Evolutionary conservation across 2,329 filamentous ascomycete species (phyloP).

Genomic region (Trichoderma pleuroti): DNA sequence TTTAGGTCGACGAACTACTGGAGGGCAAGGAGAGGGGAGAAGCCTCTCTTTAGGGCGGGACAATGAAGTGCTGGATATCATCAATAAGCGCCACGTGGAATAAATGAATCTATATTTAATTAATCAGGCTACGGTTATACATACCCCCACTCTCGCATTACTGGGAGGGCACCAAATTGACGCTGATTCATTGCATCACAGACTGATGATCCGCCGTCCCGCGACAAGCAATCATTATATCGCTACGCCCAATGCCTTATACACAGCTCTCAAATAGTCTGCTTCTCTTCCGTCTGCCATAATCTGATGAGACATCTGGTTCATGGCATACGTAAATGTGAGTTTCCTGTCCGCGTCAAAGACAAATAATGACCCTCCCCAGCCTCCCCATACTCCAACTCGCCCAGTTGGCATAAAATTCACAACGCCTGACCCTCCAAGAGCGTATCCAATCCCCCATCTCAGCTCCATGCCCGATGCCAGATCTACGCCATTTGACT

Average conservation of each 20-base stretch:
- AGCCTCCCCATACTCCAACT: constrained; percentile 42
- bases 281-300: background rate
- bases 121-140: background rate
- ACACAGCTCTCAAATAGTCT: background rate
- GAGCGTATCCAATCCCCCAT: constrained; percentile 41
- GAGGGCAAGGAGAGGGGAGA: background rate
- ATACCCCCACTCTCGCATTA: background rate
- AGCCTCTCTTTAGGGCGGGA: background rate
- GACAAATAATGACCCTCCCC: constrained; percentile 42
- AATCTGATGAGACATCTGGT: constrained; percentile 6
- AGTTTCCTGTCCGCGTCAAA: constrained; percentile 42
- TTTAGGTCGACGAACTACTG: constrained; percentile 2
- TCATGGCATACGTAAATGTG: constrained; percentile 44
- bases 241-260: background rate
- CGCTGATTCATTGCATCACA: background rate
- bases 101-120: background rate
- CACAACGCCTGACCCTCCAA: background rate
- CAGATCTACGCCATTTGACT: constrained; percentile 40
- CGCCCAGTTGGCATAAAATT: constrained; percentile 29
- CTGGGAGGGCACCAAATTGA: background rate
- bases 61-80: background rate
- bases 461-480: constrained; percentile 34
- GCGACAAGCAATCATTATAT: background rate
- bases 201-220: background rate
- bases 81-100: background rate